Evolutionary conservation across 768 basidiomycete species (phyloP), one percentile per base, ranked within the genome.

Genomic region (Amanita subjunquillea): DNA sequence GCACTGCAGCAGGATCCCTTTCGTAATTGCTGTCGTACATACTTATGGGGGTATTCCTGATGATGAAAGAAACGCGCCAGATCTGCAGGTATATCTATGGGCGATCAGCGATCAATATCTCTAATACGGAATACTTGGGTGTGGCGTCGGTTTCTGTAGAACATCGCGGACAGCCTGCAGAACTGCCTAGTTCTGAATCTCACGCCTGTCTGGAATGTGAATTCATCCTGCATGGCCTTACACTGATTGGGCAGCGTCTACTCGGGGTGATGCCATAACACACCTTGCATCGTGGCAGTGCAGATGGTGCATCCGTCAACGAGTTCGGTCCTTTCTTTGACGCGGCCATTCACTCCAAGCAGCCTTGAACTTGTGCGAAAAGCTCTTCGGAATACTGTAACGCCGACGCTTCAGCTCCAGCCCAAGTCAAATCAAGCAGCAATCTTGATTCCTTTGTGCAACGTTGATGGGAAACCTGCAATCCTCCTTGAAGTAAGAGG

Each of bases 401-500:
- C 45, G 10, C n/a, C 37, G 15, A 49, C 53, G 41, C 60, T 17
- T 44, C 42, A 32, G 56, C 58, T 27, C 53, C 54, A 27, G 57
- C 59, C 15, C 56, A 58, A 48, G 38, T 53, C 50, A 56, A 59
- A 62, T 34, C 74, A 79, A 58, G 88, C 88, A 8, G 84, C 85
- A 3, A 83, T 91, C 23, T 68, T 90, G 48, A 77, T 91, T 56
- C 86, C 87, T 0, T 69, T 90, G 48, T 90, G 87, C 67, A 90
- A 91, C 60, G 82, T 90, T 17, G 69, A 75, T 30, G 72, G 73
- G 48, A 68, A 70, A 12, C 84, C 88, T 0, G 82, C 86, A 6
- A 74, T 91, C 17, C 62, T 91, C 44, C 72, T 89, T 13, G 83
- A 90, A 64, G 78, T 90, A 30, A 74, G 88, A 57, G 79, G 78